Evolutionary conservation across 2,329 filamentous ascomycete genomes (phyloP).

Genomic region (Nigrograna mackinnonii): DNA sequence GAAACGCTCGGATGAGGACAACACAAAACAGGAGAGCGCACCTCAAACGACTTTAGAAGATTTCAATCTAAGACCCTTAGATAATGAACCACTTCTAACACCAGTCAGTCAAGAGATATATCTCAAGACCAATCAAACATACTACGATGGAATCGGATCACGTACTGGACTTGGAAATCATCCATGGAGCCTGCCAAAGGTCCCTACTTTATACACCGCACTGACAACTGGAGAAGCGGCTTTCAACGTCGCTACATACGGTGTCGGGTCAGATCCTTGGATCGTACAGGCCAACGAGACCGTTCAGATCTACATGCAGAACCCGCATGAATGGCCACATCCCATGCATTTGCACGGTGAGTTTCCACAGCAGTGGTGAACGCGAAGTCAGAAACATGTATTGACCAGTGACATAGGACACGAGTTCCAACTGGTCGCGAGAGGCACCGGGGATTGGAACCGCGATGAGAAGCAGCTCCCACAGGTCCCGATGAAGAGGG

Average conservation of each 20-base stretch:
- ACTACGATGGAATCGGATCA: conserved; percentile 62
- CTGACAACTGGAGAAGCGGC: conserved; percentile 60
- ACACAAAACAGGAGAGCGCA: no score
- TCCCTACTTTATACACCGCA: conserved; percentile 77
- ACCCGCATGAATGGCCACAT: conserved; percentile 38
- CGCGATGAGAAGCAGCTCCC: conserved; percentile 40
- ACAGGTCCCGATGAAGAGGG: conserved; percentile 42
- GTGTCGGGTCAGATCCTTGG: conserved; percentile 53
- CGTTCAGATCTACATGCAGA: conserved; percentile 44
- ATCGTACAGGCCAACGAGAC: conserved; percentile 36
- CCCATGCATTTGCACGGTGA: conserved; percentile 45
- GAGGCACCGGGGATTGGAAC: conserved; percentile 47
- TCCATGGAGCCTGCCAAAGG: conserved; percentile 72
- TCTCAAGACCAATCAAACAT: conserved; percentile 62
- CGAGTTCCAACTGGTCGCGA: conserved; percentile 47
- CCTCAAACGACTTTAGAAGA: conserved; percentile 72
- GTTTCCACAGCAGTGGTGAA: background rate
- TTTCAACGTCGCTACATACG: conserved; percentile 50
- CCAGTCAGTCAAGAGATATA: conserved; percentile 65
- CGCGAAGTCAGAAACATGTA: background rate
- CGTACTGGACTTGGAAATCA: conserved; percentile 59
- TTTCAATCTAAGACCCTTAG: conserved; percentile 68
- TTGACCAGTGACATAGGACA: conserved; percentile 37
- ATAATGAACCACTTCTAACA: conserved; percentile 62
- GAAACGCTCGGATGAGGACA: no score